A percentile compares a stretch with the other conserved stretches of the same genome.
Conservation (phyloP, 1,284 basidiomycete genomes). For the Termitomyces sp. region DNA sequence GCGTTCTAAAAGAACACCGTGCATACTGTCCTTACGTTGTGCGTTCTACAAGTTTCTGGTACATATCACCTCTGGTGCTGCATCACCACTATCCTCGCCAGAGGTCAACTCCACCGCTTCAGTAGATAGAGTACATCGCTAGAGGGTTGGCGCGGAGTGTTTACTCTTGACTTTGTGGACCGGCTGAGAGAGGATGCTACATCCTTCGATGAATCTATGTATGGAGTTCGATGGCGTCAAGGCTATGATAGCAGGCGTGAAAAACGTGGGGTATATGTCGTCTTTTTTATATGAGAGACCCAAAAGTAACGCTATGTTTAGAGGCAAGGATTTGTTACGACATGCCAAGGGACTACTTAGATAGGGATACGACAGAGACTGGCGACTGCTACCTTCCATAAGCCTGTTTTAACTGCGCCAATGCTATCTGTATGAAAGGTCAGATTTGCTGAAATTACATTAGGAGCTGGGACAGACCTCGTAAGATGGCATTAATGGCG, state of each 20-base stretch:
- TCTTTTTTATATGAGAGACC: neutral
- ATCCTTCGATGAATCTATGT: slow-evolving; percentile 24
- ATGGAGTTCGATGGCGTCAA: slow-evolving; percentile 55
- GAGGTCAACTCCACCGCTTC: slow-evolving; percentile 25
- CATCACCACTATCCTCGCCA: slow-evolving; percentile 18
- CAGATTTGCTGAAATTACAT: neutral
- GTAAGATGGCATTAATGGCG: slow-evolving; percentile 55
- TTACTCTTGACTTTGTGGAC: slow-evolving; percentile 37
- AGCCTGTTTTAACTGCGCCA: slow-evolving; percentile 29
- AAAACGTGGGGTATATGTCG: slow-evolving; percentile 57
- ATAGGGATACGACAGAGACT: slow-evolving; percentile 20
- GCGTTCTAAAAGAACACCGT: slow-evolving; percentile 73
- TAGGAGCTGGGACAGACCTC: slow-evolving; percentile 40
- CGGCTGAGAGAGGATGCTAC: slow-evolving; percentile 13
- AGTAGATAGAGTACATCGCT: slow-evolving; percentile 30
- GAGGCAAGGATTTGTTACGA: slow-evolving; percentile 67
- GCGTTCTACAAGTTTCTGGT: slow-evolving; percentile 55
- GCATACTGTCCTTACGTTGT: slow-evolving; percentile 78
- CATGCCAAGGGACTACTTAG: slow-evolving; percentile 69
- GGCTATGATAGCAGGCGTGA: slow-evolving; percentile 70
- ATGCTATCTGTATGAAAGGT: slow-evolving; percentile 24
- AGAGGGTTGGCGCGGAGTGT: slow-evolving; percentile 77
- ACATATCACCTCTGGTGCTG: slow-evolving; percentile 16
- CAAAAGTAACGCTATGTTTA: slow-evolving; percentile 23
- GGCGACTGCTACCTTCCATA: slow-evolving; percentile 23